phyloP scores from a whole-genome alignment of 2,329 filamentous ascomycete genomes.

The Madurella mycetomatis region DNA sequence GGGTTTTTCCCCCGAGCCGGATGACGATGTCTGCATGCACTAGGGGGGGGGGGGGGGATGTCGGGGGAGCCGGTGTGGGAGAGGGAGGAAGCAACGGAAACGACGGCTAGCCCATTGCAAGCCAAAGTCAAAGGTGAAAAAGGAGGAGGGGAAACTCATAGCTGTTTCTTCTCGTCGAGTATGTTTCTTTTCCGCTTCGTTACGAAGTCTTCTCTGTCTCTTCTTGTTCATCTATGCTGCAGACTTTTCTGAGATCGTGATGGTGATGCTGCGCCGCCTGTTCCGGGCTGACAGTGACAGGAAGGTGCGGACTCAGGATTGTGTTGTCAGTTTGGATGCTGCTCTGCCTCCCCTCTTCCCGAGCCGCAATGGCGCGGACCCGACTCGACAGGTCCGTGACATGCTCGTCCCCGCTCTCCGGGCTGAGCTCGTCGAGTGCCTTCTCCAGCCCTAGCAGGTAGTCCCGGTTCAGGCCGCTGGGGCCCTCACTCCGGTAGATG shows the following conservation, averaged over 20 bases:
- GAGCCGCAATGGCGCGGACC: slow-evolving; percentile 54
- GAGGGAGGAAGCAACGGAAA: background rate
- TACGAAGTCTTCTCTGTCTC: slow-evolving; percentile 48
- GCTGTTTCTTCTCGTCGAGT: slow-evolving; percentile 10
- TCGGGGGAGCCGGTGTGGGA: background rate
- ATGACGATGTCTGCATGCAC: background rate
- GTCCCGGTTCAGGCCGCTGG: slow-evolving; percentile 85
- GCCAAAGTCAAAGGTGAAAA: background rate
- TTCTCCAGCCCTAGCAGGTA: slow-evolving; percentile 79
- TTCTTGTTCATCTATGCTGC: slow-evolving; percentile 55
- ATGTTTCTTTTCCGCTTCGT: slow-evolving; percentile 14
- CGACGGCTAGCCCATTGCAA: background rate
- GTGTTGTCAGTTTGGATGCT: slow-evolving; percentile 17
- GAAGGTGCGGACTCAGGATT: slow-evolving; percentile 24
- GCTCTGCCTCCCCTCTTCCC: slow-evolving; percentile 14
- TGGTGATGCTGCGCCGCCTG: slow-evolving; percentile 16
- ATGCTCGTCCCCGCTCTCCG: slow-evolving; percentile 77
- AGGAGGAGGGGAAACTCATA: slow-evolving; percentile 5
- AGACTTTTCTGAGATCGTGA: slow-evolving; percentile 40
- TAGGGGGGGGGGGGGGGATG: background rate
- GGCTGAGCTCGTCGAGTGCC: slow-evolving; percentile 67
- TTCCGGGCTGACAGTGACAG: slow-evolving; percentile 23
- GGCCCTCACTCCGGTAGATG: slow-evolving; percentile 71
- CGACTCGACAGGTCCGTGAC: slow-evolving; percentile 74
- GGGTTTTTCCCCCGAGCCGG: background rate